Conservation (phyloP, 2,329 filamentous ascomycete genomes). For the Penicillium sp. region DNA sequence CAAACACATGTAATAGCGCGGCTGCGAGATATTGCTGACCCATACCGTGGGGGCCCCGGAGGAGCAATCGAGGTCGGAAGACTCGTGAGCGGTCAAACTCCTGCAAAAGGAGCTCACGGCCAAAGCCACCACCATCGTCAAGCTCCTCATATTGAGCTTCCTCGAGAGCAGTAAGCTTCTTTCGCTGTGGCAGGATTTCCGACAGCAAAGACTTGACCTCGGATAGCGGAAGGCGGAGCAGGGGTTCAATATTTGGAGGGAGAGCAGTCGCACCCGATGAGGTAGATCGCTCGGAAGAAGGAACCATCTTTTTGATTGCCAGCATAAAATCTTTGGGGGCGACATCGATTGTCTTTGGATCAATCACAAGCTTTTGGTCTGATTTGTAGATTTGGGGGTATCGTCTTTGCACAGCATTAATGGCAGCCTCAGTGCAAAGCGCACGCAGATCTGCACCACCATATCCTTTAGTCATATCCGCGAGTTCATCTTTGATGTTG, state of each 20-base stretch:
- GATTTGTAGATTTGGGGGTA: conserved; percentile 96
- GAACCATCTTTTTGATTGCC: conserved; percentile 92
- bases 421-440: conserved; percentile 89
- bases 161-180: conserved; percentile 83
- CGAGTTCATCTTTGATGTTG: conserved; percentile 78
- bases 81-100: conserved; percentile 86
- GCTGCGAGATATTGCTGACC: conserved; percentile 86
- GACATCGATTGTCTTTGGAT: conserved; percentile 78
- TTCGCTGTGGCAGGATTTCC: conserved; percentile 76
- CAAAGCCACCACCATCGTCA: conserved; percentile 79
- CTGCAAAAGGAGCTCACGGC: conserved; percentile 70
- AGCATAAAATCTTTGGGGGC: conserved; percentile 96
- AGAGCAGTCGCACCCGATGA: conserved; percentile 80
- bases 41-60: conserved; percentile 83
- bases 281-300: conserved; percentile 87
- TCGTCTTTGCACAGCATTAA: conserved; percentile 92
- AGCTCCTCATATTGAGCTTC: conserved; percentile 90
- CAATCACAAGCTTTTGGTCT: conserved; percentile 83
- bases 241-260: conserved; percentile 74
- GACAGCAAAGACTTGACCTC: conserved; percentile 70
- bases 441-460: conserved; percentile 93
- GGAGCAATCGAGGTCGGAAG: conserved; percentile 82
- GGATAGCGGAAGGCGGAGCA: conserved; percentile 70
- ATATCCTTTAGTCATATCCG: conserved; percentile 87
- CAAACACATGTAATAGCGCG: conserved; percentile 84